Conservation (phyloP, 2,329 filamentous ascomycete genomes). For the Fusarium metavorans region DNA sequence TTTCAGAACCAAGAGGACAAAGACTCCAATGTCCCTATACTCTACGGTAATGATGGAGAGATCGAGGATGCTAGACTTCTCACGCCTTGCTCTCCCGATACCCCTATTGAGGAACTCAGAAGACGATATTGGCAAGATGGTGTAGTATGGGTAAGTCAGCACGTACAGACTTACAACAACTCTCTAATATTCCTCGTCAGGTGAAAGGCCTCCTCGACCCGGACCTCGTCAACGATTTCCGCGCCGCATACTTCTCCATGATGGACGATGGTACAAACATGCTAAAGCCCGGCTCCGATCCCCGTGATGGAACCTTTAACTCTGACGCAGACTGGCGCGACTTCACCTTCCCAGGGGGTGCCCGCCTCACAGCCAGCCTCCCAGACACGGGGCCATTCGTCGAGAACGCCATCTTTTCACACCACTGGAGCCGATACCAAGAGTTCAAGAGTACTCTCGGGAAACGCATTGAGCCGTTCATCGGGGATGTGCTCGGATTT, state of each 20-base stretch:
- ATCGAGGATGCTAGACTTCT: neutral
- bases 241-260: neutral
- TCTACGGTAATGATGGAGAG: neutral
- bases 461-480: neutral
- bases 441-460: neutral
- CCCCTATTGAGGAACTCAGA: neutral
- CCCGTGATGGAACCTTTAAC: neutral
- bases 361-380: neutral
- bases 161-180: neutral
- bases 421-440: neutral
- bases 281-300: neutral
- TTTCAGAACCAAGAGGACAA: neutral
- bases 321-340: neutral
- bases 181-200: neutral
- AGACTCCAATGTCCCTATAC: neutral
- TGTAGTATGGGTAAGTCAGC: neutral
- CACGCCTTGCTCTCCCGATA: neutral
- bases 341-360: neutral
- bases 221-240: neutral
- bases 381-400: neutral
- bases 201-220: neutral
- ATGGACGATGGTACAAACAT: neutral
- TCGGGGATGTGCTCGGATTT: neutral
- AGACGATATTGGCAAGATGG: neutral
- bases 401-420: neutral